phyloP scores from a whole-genome alignment of 78 protist species.

The Emiliania huxleyi region DNA sequence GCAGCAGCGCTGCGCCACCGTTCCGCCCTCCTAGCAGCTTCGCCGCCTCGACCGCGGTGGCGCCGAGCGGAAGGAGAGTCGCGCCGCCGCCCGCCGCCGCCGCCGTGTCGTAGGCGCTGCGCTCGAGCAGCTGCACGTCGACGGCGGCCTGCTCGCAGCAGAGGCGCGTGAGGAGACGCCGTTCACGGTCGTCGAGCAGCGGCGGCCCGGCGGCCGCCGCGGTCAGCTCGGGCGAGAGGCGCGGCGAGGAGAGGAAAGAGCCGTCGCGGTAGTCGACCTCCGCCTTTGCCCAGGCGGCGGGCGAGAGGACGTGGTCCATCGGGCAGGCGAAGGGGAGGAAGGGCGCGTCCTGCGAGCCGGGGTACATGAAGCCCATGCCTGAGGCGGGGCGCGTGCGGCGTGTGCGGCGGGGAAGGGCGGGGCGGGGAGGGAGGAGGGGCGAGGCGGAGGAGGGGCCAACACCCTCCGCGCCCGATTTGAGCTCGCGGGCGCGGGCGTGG shows the following conservation, averaged over 20 bases:
- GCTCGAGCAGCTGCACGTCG: no score
- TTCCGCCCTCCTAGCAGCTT: not conserved
- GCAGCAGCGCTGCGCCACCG: not conserved
- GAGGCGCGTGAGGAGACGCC: no score
- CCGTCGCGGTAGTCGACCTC: not conserved
- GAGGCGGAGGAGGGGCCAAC: no score
- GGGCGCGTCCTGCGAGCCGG: not conserved
- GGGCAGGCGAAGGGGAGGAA: not conserved
- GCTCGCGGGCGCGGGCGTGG: no score
- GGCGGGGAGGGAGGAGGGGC: no score
- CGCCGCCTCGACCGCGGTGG: not conserved
- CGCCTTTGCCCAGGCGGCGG: not conserved
- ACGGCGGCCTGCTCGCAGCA: no score
- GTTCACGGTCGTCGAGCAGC: no score
- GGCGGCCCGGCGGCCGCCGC: no score
- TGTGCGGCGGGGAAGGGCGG: no score
- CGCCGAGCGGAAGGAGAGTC: not conserved
- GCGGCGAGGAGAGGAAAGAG: not conserved
- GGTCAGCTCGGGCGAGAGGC: no score
- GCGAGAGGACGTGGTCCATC: slow-evolving; percentile 19
- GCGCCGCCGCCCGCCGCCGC: not conserved
- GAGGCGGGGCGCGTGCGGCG: not conserved
- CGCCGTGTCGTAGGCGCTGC: not conserved
- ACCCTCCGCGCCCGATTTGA: no score
- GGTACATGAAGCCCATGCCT: not conserved